Percentiles rank a stretch among this genome's conserved stretches.
phyloP scores from a whole-genome alignment of 1,284 basidiomycete species.

The Cutaneotrichosporon sp. region DNA sequence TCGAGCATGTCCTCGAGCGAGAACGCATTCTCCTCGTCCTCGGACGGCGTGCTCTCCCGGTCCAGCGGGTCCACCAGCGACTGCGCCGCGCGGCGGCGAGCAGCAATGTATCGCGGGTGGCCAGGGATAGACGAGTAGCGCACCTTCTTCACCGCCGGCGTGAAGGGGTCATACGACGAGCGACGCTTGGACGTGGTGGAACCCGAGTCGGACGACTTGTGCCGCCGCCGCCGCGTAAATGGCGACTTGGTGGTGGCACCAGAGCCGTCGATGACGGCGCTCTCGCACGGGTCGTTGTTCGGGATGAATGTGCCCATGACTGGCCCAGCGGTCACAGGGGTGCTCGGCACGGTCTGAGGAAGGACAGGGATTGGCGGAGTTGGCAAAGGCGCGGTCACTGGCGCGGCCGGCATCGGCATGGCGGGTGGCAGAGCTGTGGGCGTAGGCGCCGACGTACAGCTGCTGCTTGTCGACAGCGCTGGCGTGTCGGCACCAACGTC shows the following conservation, averaged over 20 bases:
- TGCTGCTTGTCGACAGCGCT: constrained; percentile 24
- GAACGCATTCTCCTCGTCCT: constrained; percentile 25
- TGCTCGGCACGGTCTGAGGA: constrained; percentile 2
- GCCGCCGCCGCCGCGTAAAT: constrained; percentile 36
- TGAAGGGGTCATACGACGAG: constrained; percentile 24
- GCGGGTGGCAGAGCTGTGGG: neutral
- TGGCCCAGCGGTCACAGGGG: constrained; percentile 13
- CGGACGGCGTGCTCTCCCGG: constrained; percentile 29
- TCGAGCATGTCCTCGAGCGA: constrained; percentile 45
- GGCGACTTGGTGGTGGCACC: constrained; percentile 42
- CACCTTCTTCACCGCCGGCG: constrained; percentile 28
- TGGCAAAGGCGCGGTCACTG: constrained; percentile 7
- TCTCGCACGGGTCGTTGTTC: constrained; percentile 34
- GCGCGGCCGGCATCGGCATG: neutral
- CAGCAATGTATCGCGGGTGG: constrained; percentile 41
- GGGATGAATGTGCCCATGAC: constrained; percentile 43
- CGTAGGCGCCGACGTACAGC: neutral
- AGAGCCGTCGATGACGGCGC: constrained; percentile 44
- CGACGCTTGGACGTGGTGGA: constrained; percentile 27
- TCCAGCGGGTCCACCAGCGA: constrained; percentile 26
- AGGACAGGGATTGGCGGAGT: neutral
- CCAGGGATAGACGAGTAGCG: constrained; percentile 46
- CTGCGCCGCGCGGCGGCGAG: constrained; percentile 26
- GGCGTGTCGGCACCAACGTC: constrained; percentile 20
- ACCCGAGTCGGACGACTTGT: constrained; percentile 25